These are phyloP conservation scores for Calonectria hawksworthii DNA, from an alignment of 2,329 filamentous ascomycete genomes.

Conservation along the genomic window DNA sequence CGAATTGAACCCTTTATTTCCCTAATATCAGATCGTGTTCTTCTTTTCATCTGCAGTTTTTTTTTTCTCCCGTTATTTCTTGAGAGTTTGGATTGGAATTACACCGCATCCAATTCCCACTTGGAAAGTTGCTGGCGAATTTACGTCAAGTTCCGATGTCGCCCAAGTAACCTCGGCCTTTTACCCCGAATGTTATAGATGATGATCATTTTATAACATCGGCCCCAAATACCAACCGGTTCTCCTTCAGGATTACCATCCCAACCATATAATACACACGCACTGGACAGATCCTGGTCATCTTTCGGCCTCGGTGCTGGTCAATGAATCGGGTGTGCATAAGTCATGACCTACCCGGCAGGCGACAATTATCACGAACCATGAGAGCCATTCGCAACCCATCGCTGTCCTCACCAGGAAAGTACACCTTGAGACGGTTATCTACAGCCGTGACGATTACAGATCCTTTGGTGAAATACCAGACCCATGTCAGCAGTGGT, in stretches of 20 bases:
- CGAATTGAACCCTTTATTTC: not conserved
- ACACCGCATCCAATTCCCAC: too few species aligned
- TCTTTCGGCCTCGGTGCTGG: not conserved
- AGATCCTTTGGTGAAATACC: conserved; percentile 84
- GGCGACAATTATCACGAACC: not conserved
- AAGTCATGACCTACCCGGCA: conserved; percentile 3
- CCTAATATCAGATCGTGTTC: not conserved
- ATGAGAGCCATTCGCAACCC: conserved; percentile 23
- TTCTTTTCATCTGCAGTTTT: not conserved
- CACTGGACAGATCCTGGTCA: too few species aligned
- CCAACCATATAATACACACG: not conserved
- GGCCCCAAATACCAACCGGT: not conserved
- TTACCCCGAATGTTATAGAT: not conserved
- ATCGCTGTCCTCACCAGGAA: not conserved
- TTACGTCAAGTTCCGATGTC: not conserved
- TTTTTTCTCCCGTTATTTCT: not conserved
- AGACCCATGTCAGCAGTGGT: conserved; percentile 76
- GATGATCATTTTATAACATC: not conserved
- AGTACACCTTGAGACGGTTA: conserved; percentile 50
- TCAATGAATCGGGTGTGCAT: not conserved
- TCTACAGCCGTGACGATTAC: conserved; percentile 71
- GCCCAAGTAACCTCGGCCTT: not conserved
- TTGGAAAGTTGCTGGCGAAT: not conserved
- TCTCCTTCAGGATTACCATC: not conserved
- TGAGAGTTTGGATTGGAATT: not conserved